Evolutionary conservation across 345 rosid species (phyloP).

Genomic region (Tarenaya hassleriana): DNA sequence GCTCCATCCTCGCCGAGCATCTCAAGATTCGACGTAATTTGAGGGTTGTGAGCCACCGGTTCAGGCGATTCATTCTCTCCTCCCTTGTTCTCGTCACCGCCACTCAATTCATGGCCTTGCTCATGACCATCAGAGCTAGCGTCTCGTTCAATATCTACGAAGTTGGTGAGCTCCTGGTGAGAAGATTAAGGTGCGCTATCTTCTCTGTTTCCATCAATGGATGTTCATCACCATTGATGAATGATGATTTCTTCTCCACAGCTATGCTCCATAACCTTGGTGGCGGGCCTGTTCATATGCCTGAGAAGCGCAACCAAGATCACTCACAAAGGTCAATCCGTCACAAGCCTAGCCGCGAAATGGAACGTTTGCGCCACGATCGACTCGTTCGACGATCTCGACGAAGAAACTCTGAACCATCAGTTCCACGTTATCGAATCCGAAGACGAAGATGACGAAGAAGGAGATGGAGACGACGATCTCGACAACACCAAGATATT

Average conservation of each 20-base stretch:
- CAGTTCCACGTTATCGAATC: conserved; percentile 39
- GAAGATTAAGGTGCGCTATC: too few species aligned
- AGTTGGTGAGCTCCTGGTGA: conserved; percentile 90
- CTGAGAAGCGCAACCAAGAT: conserved; percentile 83
- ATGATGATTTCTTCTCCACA: conserved; percentile 29
- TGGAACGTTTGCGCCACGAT: conserved; percentile 92
- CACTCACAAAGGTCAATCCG: conserved; percentile 86
- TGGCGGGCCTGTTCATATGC: conserved; percentile 54
- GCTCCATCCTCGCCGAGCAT: conserved; percentile 67
- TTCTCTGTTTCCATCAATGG: conserved; percentile 6
- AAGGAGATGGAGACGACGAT: conserved; percentile 81
- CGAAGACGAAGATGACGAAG: conserved; percentile 41
- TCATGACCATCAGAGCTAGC: conserved; percentile 54
- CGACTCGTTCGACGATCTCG: conserved; percentile 52
- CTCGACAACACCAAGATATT: conserved; percentile 60
- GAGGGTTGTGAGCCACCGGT: conserved; percentile 86
- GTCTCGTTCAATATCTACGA: conserved; percentile 48
- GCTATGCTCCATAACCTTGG: conserved; percentile 74
- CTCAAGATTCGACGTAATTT: conserved; percentile 76
- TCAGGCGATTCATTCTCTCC: conserved; percentile 55
- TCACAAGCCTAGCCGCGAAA: conserved; percentile 84
- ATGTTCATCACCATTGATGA: conserved; percentile 10
- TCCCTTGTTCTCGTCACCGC: conserved; percentile 67
- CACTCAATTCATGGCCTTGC: conserved; percentile 80
- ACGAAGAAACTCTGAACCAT: conserved; percentile 57